Percentiles rank a stretch among this genome's conserved stretches.
Conservation (phyloP, 2,329 filamentous ascomycete species). For the Aspergillus sp. region DNA sequence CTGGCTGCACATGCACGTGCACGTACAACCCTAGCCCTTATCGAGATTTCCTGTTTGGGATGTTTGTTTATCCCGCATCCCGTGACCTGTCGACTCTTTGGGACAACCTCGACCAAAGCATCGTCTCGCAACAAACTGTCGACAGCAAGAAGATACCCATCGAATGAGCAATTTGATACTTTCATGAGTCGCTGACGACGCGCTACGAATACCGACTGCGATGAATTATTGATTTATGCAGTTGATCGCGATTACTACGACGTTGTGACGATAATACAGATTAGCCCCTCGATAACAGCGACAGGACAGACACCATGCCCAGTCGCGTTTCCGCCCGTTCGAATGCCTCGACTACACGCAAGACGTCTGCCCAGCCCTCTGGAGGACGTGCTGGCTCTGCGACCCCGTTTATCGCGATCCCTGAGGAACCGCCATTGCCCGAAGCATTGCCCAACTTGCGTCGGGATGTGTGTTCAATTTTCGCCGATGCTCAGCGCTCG, state of each 20-base stretch:
- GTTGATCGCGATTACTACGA: neutral
- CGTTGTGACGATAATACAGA: neutral
- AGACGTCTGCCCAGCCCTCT: slow-evolving; percentile 53
- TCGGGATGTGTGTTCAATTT: slow-evolving; percentile 62
- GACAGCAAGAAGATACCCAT: too few relatives aligned
- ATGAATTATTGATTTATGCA: neutral
- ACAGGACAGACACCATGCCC: slow-evolving; percentile 24
- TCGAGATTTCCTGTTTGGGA: slow-evolving; percentile 29
- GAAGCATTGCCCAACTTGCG: slow-evolving; percentile 51
- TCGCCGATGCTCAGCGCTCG: slow-evolving; percentile 76
- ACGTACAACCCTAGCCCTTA: slow-evolving; percentile 27
- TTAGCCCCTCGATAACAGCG: slow-evolving; percentile 10
- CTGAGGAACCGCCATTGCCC: slow-evolving; percentile 51
- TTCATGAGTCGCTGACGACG: neutral
- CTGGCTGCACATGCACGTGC: neutral
- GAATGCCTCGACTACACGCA: slow-evolving; percentile 28
- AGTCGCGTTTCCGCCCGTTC: slow-evolving; percentile 34
- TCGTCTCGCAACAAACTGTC: neutral
- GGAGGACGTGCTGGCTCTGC: slow-evolving; percentile 62
- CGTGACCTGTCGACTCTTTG: slow-evolving; percentile 11
- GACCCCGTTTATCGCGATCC: slow-evolving; percentile 41
- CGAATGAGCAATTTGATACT: neutral
- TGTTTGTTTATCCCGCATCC: slow-evolving; percentile 31
- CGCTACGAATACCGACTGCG: neutral
- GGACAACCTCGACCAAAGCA: neutral